phyloP scores from a whole-genome alignment of 139 green algal genomes.

The Edaphochlamys debaryana region DNA sequence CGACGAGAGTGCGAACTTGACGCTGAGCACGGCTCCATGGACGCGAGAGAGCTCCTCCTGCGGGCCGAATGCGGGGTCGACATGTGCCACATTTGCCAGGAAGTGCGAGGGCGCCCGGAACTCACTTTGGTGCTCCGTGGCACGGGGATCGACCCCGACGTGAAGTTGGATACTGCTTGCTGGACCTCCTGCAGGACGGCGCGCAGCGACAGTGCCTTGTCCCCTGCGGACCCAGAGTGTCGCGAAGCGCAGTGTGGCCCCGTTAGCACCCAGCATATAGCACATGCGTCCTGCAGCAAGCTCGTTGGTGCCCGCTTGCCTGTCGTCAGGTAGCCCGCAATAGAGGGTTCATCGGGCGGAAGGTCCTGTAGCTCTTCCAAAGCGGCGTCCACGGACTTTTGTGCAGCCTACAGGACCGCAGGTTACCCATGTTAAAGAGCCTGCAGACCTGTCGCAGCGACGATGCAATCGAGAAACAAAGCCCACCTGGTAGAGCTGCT shows the following conservation, averaged over 20 bases:
- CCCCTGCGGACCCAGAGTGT: conserved; percentile 35
- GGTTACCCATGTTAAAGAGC: too few relatives aligned
- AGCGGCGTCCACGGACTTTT: background rate
- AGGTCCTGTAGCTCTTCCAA: conserved; percentile 16
- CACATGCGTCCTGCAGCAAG: too few relatives aligned
- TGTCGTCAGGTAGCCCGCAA: conserved; percentile 20
- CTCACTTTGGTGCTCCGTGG: conserved; percentile 36
- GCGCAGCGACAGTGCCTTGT: conserved; percentile 27
- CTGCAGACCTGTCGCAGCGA: too few relatives aligned
- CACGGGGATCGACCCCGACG: conserved; percentile 25
- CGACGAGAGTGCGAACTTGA: conserved; percentile 26
- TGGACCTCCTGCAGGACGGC: conserved; percentile 11
- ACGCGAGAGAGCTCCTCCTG: conserved; percentile 46
- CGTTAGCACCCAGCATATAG: too few relatives aligned
- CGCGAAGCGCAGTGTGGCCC: too few relatives aligned
- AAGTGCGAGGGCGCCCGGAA: too few relatives aligned
- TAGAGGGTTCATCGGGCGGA: background rate
- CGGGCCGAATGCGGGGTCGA: background rate
- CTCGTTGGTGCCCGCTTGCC: too few relatives aligned
- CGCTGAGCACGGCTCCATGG: background rate
- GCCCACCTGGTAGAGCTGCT: conserved; percentile 30
- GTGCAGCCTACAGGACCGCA: too few relatives aligned
- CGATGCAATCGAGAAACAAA: too few relatives aligned
- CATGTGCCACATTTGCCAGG: too few relatives aligned
- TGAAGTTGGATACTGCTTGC: conserved; percentile 1